phyloP scores from a whole-genome alignment of 2,329 filamentous ascomycete genomes.

The Geosmithia morbida region DNA sequence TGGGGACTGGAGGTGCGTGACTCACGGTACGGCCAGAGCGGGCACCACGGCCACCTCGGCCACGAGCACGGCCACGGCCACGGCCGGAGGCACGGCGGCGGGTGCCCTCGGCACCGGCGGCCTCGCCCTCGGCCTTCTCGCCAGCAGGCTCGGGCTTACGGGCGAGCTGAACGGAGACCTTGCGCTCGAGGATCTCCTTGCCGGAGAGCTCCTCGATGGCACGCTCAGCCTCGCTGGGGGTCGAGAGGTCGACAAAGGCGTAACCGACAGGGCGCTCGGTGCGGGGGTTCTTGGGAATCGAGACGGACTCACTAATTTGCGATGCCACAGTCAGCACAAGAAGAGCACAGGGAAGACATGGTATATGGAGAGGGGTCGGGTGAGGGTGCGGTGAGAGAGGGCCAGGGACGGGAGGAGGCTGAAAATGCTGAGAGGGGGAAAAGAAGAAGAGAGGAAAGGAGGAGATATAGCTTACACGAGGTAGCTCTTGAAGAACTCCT shows the following conservation, averaged over 20 bases:
- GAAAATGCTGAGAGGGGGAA: background rate
- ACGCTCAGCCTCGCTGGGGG: conserved; percentile 84
- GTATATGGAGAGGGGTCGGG: background rate
- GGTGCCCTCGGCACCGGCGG: conserved; percentile 55
- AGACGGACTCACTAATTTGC: conserved; percentile 73
- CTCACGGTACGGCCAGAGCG: conserved; percentile 36
- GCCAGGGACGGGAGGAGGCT: background rate
- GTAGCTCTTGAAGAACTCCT: conserved; percentile 99
- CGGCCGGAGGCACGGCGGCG: conserved; percentile 49
- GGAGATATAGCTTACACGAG: conserved; percentile 61
- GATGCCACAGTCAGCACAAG: background rate
- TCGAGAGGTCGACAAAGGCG: conserved; percentile 96
- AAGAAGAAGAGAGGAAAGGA: background rate
- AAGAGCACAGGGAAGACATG: too few relatives aligned
- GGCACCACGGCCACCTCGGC: conserved; percentile 50
- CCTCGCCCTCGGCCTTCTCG: conserved; percentile 60
- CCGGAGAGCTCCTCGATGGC: conserved; percentile 92
- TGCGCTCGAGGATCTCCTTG: conserved; percentile 95
- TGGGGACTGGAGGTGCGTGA: conserved; percentile 16
- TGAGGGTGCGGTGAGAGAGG: background rate
- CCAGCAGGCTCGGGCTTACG: conserved; percentile 85
- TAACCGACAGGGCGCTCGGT: conserved; percentile 97
- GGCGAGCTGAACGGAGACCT: conserved; percentile 97
- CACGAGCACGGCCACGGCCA: conserved; percentile 55
- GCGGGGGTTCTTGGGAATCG: conserved; percentile 98